Percentiles rank a stretch among this genome's conserved stretches.
Conservation (phyloP, 805 yeast genomes). For the Cyberlindnera japonica region DNA sequence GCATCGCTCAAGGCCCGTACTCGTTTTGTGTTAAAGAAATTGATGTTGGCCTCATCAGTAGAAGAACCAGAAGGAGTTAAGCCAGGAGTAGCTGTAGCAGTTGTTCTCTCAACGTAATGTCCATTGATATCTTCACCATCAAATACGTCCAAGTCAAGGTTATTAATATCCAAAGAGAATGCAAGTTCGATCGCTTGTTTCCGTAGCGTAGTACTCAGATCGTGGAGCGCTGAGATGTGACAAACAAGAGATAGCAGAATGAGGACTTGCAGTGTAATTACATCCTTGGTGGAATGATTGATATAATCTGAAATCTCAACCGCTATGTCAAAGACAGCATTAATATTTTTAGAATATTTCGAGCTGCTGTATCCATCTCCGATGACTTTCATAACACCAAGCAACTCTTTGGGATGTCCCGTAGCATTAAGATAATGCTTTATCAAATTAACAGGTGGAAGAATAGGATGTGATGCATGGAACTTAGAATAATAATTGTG, state of each 20-base stretch:
- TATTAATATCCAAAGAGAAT: constrained; percentile 35
- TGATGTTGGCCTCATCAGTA: constrained; percentile 23
- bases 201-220: constrained; percentile 40
- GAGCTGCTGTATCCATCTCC: constrained; percentile 44
- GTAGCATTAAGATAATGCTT: constrained; percentile 30
- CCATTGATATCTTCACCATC: constrained; percentile 27
- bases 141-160: constrained; percentile 33
- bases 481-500: constrained; percentile 35
- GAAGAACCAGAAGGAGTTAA: constrained; percentile 16
- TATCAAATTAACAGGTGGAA: constrained; percentile 39
- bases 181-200: constrained; percentile 39
- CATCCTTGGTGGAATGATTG: constrained; percentile 33
- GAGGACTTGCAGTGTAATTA: constrained; percentile 41
- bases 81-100: constrained; percentile 11
- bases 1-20: constrained; percentile 20
- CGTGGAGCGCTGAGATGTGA: constrained; percentile 51
- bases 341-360: constrained; percentile 36
- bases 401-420: constrained; percentile 38
- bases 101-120: constrained; percentile 2
- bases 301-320: constrained; percentile 31
- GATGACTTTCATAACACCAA: constrained; percentile 44
- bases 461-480: constrained; percentile 44
- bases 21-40: constrained; percentile 24
- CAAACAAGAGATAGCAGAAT: constrained; percentile 40
- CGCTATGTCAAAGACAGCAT: constrained; percentile 36